These are phyloP conservation scores for Boletellus sp. DNA, from an alignment of 768 basidiomycete species.

Conservation along the genomic window DNA sequence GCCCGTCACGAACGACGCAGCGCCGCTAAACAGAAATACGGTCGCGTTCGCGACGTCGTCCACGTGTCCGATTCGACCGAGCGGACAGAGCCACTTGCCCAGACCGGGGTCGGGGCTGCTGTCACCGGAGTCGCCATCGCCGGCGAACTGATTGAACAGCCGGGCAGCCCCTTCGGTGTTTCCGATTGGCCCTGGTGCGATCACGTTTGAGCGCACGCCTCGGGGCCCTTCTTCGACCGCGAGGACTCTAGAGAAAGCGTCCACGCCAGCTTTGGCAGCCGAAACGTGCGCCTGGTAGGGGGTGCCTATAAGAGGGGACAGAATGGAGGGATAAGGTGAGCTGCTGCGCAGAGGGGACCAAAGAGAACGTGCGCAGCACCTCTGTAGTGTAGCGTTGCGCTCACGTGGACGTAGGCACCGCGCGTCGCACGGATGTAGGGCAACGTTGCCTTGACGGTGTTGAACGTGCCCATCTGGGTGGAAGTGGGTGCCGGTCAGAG, in stretches of 20 bases:
- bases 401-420: constrained; percentile 87
- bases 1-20: constrained; percentile 73
- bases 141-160: constrained; percentile 32
- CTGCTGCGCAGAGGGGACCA: not conserved
- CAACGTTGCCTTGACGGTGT: constrained; percentile 92
- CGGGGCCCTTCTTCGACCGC: constrained; percentile 93
- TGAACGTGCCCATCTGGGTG: constrained; percentile 79
- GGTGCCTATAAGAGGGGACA: constrained; percentile 50
- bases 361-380: constrained; percentile 38
- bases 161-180: constrained; percentile 74
- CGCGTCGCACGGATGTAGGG: constrained; percentile 62
- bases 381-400: constrained; percentile 81
- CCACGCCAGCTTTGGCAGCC: constrained; percentile 92
- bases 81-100: constrained; percentile 15
- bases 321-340: no score
- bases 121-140: no score
- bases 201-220: constrained; percentile 88
- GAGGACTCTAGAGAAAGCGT: constrained; percentile 80
- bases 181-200: constrained; percentile 79
- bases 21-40: constrained; percentile 79
- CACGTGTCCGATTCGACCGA: constrained; percentile 55
- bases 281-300: constrained; percentile 92
- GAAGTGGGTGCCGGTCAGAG: not conserved
- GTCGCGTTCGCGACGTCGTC: constrained; percentile 68
- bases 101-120: no score